Evolutionary conservation across 1,139 yeast species (phyloP).

Genomic region (Candida sp.): DNA sequence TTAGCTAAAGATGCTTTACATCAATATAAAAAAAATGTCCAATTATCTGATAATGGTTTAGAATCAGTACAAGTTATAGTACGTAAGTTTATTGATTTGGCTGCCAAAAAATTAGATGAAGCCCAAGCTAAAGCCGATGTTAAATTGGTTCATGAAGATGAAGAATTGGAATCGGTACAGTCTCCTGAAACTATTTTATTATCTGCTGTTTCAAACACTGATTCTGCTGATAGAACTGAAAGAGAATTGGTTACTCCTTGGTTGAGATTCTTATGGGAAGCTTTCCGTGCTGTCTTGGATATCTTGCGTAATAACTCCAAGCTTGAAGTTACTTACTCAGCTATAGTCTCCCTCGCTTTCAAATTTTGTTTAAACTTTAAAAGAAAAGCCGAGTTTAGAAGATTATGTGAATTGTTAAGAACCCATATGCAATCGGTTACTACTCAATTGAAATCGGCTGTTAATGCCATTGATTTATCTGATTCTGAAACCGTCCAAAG

Average conservation of each 20-base stretch:
- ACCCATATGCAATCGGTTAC: slow-evolving; percentile 84
- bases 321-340: slow-evolving; percentile 83
- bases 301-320: slow-evolving; percentile 90
- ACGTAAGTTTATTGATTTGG: slow-evolving; percentile 67
- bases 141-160: slow-evolving; percentile 59
- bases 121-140: slow-evolving; percentile 84
- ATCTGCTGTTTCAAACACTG: slow-evolving; percentile 90
- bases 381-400: slow-evolving; percentile 93
- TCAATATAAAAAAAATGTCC: slow-evolving; percentile 90
- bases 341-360: slow-evolving; percentile 80
- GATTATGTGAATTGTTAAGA: slow-evolving; percentile 90
- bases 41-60: slow-evolving; percentile 68
- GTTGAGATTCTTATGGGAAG: slow-evolving; percentile 96
- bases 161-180: slow-evolving; percentile 74
- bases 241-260: slow-evolving; percentile 95
- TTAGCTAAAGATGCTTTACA: slow-evolving; percentile 93
- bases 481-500: slow-evolving; percentile 93
- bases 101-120: slow-evolving; percentile 67
- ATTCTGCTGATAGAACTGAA: slow-evolving; percentile 88
- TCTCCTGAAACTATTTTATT: slow-evolving; percentile 89
- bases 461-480: slow-evolving; percentile 71
- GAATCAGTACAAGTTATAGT: slow-evolving; percentile 80
- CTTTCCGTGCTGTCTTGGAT: slow-evolving; percentile 87
- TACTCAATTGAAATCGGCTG: slow-evolving; percentile 46
- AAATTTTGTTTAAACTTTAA: slow-evolving; percentile 83